Evolutionary conservation across 352 stramenopile species (phyloP), one percentile per base, ranked within the genome.

Genomic region (Pythium oligandrum): DNA sequence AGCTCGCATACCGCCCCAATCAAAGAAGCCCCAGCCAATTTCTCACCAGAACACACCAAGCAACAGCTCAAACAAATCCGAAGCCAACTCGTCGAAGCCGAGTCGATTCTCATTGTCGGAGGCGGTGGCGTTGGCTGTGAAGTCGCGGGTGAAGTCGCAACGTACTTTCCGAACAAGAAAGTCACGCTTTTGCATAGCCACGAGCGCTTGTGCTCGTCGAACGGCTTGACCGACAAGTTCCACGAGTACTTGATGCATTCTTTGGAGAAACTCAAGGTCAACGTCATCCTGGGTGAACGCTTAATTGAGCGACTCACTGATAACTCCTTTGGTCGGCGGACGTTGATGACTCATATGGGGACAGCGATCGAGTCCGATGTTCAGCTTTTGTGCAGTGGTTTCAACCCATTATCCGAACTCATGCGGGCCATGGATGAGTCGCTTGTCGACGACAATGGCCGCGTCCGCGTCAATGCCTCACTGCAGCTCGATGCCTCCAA

Each of bases 101-200:
- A 64, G 9, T 70, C 39, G 39, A 68, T 86, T 40, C 55, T 84
- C 26, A 55, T 86, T 40, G 59, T 86, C 0, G 75, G 75, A 0
- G 75, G 75, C 11, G 75, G 75, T 4, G 42, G 65, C 2, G 75
- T 88, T 5, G 75, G 75, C 26, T 72, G 65, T 42, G 78, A 88
- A 48, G 55, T 88, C 40, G 78, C 75, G 0, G 69, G 64, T 8
- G 75, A 88, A 55, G 78, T 88, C 56, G 73, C 70, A 37, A 39
- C 51, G n/a, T 68, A 78, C 44, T 80, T 73, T 49, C 73, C 78
- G 1, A 49, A 42, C 42, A 88, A 88, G 60, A 66, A 53, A 8
- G 69, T 88, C 36, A 86, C 64, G 5, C 71, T 88, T 32, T 26
- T 85, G 3, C 64, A 84, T 0, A 58, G 51, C 7, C 60, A 64